Base-by-base conservation (phyloP, 1,139 yeast genomes). In the Sporopachydermia cereana region DNA sequence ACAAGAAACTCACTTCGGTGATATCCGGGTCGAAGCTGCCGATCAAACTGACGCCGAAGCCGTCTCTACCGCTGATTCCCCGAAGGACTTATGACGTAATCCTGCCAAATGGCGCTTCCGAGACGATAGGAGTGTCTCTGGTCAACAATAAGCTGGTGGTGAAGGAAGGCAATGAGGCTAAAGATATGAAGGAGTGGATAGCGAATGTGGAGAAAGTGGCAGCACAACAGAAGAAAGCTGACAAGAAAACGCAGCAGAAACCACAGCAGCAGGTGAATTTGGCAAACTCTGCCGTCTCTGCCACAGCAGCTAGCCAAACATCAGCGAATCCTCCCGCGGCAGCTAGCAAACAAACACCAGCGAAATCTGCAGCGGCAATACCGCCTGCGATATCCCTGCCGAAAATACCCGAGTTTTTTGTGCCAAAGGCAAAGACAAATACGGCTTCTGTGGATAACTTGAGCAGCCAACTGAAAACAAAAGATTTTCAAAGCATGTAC, bases 141-240 rank as follows among this genome's bases (percentile, higher is more conserved):
- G 47, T 59, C 31, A 53, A 51, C 45, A 54, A 54, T 44, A 53
- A 63, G 14, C 53, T 60, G 55, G 57, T 59, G 59, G 61, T 60
- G 27, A 47, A 53, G 39, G 44, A 44, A 56, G 39, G 39, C 9
- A n/a, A 34, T 34, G 39, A 34, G 22, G 39, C 39, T 5, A 34
- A 34, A 20, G 39, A 34, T 34, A 34, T 34, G 39, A 34, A 5
- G n/a, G 39, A 34, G 22, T 34, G 39, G 39, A 34, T 34, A 9
- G 39, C 39, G 9, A 34, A 34, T 34, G 39, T 34, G 22, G 12
- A 34, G 17, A 34, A n/a, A 34, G 17, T 34, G 39, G 39, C 39
- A 9, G 39, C 9, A 7, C 18, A 20, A 16, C 39, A 34, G 22
- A 34, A 34, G n/a, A n/a, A n/a, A n/a, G n/a, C n/a, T n/a, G n/a